Evolutionary conservation across 2,329 filamentous ascomycete species (phyloP), one percentile per base, ranked within the genome.

Genomic region (Sporothrix dimorphospora): DNA sequence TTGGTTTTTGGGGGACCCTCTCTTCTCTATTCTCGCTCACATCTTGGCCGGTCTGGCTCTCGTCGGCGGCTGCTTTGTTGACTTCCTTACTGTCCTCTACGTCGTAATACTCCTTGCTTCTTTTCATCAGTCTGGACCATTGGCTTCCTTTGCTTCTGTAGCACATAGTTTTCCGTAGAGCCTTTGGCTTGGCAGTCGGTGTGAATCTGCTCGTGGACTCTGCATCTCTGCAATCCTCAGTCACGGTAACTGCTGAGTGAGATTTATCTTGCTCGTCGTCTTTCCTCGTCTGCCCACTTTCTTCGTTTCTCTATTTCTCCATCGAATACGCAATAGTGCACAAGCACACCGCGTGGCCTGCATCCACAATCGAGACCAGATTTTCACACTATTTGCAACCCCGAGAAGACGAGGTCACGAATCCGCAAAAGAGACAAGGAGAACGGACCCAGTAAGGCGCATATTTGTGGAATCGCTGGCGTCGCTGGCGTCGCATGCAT

Each of bases 311-410:
- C 9, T 65, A 38, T 24, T 65, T 66, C 38, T 19, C 57, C 19
- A 38, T 21, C 16, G 30, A 61, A 47, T 47, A 66, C 38, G 21
- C 40, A 45, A 66, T 63, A 42, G 57, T 61, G 34, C 57, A 53
- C n/a, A 21, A 24, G 49, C 5, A 61, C 21, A 47, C 61, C 40
- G 61, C 61, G 61, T 66, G 61, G 61, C 61, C 61, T 47, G 61
- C 61, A 66, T 30, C 61, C 61, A 66, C 61, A 47, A 66, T 45
- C 7, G 19, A 40, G 19, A 42, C 59, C 59, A 63, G 14, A 61
- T 19, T 40, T 7, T 16, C 11, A 30, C 34, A 24, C 57, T 21
- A 53, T 53, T 19, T 21, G 8, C 3, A 30, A 40, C n/a, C n/a
- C n/a, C n/a, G n/a, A 61, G 38, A 40, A 61, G 16, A 40, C 7